Conservation (phyloP, 2,329 filamentous ascomycete genomes). For the Aspergillus hiratsukae region DNA sequence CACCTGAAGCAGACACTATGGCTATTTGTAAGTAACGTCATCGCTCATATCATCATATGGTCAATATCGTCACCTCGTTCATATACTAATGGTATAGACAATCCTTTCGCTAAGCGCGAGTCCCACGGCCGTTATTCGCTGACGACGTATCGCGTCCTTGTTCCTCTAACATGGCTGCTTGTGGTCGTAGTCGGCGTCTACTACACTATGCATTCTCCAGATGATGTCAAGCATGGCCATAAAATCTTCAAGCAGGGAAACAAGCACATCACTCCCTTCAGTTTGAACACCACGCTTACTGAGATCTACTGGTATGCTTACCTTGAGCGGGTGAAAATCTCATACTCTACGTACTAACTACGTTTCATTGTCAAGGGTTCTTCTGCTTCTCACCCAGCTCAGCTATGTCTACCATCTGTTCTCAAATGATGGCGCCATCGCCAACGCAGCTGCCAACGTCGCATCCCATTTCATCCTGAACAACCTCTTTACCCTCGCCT, state of each 20-base stretch:
- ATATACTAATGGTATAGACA: constrained; percentile 33
- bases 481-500: constrained; percentile 77
- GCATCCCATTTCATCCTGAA: constrained; percentile 80
- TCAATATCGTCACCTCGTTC: not conserved
- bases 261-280: constrained; percentile 65
- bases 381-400: constrained; percentile 70
- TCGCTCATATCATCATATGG: not conserved
- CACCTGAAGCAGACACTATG: constrained; percentile 2
- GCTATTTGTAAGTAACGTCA: constrained; percentile 9
- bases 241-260: constrained; percentile 74
- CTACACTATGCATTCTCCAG: constrained; percentile 63
- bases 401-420: constrained; percentile 75
- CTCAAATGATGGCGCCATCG: constrained; percentile 57
- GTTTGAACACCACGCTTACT: constrained; percentile 60
- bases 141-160: constrained; percentile 70
- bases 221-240: constrained; percentile 57
- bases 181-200: constrained; percentile 68
- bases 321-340: not conserved
- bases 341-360: not conserved
- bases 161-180: constrained; percentile 69
- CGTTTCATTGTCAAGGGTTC: constrained; percentile 48
- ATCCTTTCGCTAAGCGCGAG: constrained; percentile 71
- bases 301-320: constrained; percentile 68
- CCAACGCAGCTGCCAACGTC: constrained; percentile 69
- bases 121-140: constrained; percentile 59